A percentile compares a stretch with the other conserved stretches of the same genome.
Conservation (phyloP, 2,329 filamentous ascomycete species). For the Arthrinium puccinioides region DNA sequence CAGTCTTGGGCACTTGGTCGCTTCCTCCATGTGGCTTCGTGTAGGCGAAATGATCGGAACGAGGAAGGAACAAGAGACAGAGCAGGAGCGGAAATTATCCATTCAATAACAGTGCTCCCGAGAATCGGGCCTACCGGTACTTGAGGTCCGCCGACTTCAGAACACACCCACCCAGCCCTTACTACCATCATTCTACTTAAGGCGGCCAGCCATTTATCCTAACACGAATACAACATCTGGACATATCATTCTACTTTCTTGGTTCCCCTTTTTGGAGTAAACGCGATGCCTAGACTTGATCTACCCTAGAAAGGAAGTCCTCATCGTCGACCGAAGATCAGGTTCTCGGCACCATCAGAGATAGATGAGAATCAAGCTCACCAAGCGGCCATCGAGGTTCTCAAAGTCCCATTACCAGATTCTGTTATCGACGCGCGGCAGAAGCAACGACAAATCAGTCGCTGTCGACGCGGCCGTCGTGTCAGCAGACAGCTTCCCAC, state of each 20-base stretch:
- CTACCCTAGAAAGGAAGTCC: slow-evolving; percentile 36
- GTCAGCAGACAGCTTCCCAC: slow-evolving; percentile 24
- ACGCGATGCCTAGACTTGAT: slow-evolving; percentile 35
- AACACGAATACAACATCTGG: slow-evolving; percentile 15
- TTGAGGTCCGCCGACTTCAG: no score
- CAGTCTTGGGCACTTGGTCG: no score
- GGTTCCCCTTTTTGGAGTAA: slow-evolving; percentile 28
- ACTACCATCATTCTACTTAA: no score
- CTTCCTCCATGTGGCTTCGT: no score
- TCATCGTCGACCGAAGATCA: slow-evolving; percentile 28
- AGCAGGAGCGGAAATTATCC: no score
- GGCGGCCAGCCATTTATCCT: background rate
- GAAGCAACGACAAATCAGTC: slow-evolving; percentile 28
- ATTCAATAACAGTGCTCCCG: no score
- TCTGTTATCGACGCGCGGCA: slow-evolving; percentile 22
- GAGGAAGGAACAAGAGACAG: no score
- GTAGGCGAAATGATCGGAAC: no score
- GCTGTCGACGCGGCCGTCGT: slow-evolving; percentile 23
- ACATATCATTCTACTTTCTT: slow-evolving; percentile 19
- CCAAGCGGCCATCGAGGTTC: slow-evolving; percentile 22
- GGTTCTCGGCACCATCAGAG: slow-evolving; percentile 15
- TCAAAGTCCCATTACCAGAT: slow-evolving; percentile 21
- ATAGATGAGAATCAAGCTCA: slow-evolving; percentile 15
- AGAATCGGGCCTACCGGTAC: no score
- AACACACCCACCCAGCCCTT: no score